These are phyloP conservation scores for Sicyos baderoa DNA, from an alignment of 306 rosid species.

Conservation along the genomic window DNA sequence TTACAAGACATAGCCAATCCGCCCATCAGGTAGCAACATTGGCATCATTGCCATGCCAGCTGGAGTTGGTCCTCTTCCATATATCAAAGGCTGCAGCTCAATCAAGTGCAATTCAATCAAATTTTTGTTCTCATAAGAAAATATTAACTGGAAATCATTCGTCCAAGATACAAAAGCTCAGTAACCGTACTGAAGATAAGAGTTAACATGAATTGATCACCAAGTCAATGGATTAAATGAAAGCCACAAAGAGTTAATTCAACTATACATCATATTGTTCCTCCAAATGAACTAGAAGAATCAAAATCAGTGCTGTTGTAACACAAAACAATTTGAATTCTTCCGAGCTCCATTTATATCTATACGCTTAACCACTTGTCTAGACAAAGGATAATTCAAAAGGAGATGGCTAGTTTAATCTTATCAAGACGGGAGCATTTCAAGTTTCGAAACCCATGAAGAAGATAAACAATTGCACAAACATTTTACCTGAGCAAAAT, in stretches of 20 bases:
- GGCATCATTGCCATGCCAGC: conserved; percentile 97
- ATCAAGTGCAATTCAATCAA: conserved; percentile 18
- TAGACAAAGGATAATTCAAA: background rate
- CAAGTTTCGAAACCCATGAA: background rate
- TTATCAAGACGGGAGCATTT: conserved; percentile 15
- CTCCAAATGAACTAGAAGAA: background rate
- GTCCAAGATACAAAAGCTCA: background rate
- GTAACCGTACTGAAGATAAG: background rate
- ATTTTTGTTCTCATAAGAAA: background rate
- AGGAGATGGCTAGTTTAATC: background rate
- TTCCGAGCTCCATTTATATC: background rate
- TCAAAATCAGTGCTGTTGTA: background rate
- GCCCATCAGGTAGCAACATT: conserved; percentile 90
- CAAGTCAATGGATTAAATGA: background rate
- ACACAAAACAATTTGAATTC: conserved; percentile 4
- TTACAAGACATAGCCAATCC: conserved; percentile 93
- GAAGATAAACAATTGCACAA: background rate
- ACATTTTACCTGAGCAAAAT: conserved; percentile 60
- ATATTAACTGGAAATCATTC: background rate
- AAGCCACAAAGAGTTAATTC: background rate
- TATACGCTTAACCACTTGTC: background rate
- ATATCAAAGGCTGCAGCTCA: conserved; percentile 58
- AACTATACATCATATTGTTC: background rate
- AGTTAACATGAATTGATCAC: background rate
- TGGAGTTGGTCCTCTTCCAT: conserved; percentile 76